Percentiles rank a stretch among this genome's conserved stretches.
Conservation (phyloP, 2,329 filamentous ascomycete genomes). For the Penicillium sp. region DNA sequence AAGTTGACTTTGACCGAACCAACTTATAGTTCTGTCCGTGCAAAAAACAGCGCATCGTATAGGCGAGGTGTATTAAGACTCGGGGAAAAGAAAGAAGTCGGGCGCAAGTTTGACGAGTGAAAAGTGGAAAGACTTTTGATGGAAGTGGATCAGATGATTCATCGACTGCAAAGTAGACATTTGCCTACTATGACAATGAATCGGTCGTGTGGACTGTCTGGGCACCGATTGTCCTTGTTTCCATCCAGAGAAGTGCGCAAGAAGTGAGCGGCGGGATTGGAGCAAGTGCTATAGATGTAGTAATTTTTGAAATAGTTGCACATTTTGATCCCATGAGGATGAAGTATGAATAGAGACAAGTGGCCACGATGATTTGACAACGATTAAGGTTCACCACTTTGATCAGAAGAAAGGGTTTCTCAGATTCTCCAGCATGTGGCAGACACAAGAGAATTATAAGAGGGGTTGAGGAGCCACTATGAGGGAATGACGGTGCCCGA, state of each 20-base stretch:
- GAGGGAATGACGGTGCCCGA: too few species aligned
- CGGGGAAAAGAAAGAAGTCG: conserved; percentile 3
- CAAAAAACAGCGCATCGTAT: conserved; percentile 3
- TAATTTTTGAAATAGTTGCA: conserved; percentile 66
- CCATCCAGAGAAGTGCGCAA: conserved; percentile 65
- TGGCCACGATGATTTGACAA: too few species aligned
- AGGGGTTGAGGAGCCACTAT: too few species aligned
- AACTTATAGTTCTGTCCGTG: conserved; percentile 10
- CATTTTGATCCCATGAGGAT: conserved; percentile 36
- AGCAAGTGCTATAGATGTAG: conserved; percentile 67
- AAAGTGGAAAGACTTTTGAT: not conserved
- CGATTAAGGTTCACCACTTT: too few species aligned
- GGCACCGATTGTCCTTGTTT: conserved; percentile 53
- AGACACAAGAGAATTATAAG: too few species aligned
- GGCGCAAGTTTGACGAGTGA: not conserved
- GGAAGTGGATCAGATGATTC: conserved; percentile 4
- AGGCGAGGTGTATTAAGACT: not conserved
- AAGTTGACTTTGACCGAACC: conserved; percentile 14
- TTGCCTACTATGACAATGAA: conserved; percentile 65
- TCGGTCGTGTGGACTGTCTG: conserved; percentile 63
- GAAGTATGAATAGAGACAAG: too few species aligned
- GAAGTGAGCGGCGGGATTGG: conserved; percentile 64
- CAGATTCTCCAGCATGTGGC: too few species aligned
- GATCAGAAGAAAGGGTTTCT: not conserved
- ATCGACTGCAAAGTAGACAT: conserved; percentile 49